A percentile compares a stretch with the other conserved stretches of the same genome.
Conservation (phyloP, 2,329 filamentous ascomycete genomes). For the Pseudocercospora pini-densiflorae region DNA sequence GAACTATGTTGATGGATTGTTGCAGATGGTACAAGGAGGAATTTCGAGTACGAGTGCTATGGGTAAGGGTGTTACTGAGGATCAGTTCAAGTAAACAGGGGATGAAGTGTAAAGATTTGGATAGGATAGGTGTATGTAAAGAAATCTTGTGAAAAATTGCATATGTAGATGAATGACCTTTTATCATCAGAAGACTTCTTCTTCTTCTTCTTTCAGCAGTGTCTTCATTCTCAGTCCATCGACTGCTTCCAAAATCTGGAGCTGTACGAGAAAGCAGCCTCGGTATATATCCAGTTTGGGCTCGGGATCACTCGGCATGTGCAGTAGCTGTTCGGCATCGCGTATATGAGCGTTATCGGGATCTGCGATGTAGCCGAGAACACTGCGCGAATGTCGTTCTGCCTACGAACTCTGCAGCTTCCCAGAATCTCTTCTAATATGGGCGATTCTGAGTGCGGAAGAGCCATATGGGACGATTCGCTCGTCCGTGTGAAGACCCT, state of each 20-base stretch:
- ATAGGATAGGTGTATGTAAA: neutral
- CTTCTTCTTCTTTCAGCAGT: no score
- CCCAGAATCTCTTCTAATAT: no score
- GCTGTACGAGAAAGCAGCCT: neutral
- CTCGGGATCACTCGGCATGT: neutral
- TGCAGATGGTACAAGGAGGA: conserved; percentile 97
- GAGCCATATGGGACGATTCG: no score
- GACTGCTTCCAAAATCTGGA: no score
- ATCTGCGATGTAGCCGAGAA: neutral
- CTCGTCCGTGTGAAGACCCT: no score
- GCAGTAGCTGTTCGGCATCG: neutral
- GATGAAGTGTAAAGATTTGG: neutral
- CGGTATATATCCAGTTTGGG: neutral
- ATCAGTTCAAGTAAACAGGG: conserved; percentile 70
- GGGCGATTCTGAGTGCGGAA: no score
- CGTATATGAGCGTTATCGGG: neutral
- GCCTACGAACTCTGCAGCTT: neutral
- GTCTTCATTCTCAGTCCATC: no score
- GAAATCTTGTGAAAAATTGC: neutral
- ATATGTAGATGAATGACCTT: neutral
- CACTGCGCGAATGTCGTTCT: neutral
- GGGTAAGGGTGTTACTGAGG: conserved; percentile 97
- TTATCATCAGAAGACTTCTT: neutral
- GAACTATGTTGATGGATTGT: conserved; percentile 88
- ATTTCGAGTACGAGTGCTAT: conserved; percentile 92